phyloP scores from a whole-genome alignment of 164 flowering plant species.

The Sextonia rubra region DNA sequence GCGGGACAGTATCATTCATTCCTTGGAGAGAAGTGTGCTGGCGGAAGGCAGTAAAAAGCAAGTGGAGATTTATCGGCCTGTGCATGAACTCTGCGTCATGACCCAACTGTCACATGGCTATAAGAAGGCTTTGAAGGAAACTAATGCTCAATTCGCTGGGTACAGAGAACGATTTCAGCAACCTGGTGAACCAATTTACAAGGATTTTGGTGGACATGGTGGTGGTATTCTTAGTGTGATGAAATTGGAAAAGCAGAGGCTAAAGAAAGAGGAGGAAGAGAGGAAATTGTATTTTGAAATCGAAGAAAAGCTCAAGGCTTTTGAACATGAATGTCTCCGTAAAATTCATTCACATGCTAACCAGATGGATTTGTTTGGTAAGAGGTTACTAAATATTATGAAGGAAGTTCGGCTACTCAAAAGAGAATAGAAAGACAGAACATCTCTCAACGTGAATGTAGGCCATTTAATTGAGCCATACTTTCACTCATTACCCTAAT shows the following conservation, averaged over 20 bases:
- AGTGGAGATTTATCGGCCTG: constrained; percentile 41
- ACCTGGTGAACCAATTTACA: constrained; percentile 67
- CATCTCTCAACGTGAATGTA: constrained; percentile 11
- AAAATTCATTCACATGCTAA: constrained; percentile 20
- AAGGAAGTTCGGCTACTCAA: constrained; percentile 26
- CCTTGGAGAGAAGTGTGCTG: constrained; percentile 32
- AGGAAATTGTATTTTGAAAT: constrained; percentile 28
- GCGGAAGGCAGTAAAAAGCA: constrained; percentile 51
- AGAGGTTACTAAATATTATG: constrained; percentile 25
- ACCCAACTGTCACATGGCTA: constrained; percentile 52
- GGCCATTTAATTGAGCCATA: no score
- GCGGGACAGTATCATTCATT: constrained; percentile 34
- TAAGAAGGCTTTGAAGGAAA: constrained; percentile 66
- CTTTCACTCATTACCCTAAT: neutral
- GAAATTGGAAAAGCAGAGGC: constrained; percentile 49
- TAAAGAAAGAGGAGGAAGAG: constrained; percentile 65
- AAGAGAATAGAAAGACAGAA: constrained; percentile 27
- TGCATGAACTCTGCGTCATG: constrained; percentile 63
- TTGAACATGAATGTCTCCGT: constrained; percentile 24
- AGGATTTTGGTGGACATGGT: constrained; percentile 59
- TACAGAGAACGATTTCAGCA: constrained; percentile 44
- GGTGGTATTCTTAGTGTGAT: constrained; percentile 62
- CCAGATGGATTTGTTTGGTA: constrained; percentile 16
- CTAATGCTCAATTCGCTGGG: constrained; percentile 45
- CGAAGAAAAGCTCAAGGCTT: constrained; percentile 33